Evolutionary conservation across 768 basidiomycete species (phyloP).

Genomic region (Termitomyces sp.): DNA sequence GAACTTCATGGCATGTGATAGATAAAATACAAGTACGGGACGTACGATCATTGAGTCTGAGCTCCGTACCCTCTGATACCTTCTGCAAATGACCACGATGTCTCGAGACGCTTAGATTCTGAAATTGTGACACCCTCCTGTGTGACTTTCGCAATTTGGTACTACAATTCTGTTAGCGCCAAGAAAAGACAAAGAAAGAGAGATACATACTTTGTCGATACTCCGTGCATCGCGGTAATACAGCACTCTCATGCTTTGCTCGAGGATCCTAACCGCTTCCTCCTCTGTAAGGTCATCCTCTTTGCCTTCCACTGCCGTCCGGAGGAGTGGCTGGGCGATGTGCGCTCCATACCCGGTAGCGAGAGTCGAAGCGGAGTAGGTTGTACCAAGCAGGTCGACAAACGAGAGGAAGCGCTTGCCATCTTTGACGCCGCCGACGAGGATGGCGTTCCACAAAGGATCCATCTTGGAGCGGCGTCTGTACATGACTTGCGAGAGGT

Average conservation of each 20-base stretch:
- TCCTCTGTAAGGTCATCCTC: conserved; percentile 72
- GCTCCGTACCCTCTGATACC: conserved; percentile 87
- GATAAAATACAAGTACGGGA: conserved; percentile 8
- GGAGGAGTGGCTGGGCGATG: conserved; percentile 81
- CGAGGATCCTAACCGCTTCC: conserved; percentile 72
- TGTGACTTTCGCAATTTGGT: conserved; percentile 91
- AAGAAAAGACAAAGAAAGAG: not conserved
- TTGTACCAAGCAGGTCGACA: conserved; percentile 95
- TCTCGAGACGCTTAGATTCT: conserved; percentile 68
- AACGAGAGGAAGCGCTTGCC: conserved; percentile 84
- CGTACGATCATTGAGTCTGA: conserved; percentile 65
- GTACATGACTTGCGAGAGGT: conserved; percentile 89
- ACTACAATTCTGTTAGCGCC: conserved; percentile 40
- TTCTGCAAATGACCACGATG: conserved; percentile 91
- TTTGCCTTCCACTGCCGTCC: conserved; percentile 83
- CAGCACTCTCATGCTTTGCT: conserved; percentile 86
- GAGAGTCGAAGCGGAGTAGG: conserved; percentile 20
- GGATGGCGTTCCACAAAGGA: conserved; percentile 91
- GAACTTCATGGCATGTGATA: not conserved
- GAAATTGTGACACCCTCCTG: conserved; percentile 72
- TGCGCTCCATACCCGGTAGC: conserved; percentile 33
- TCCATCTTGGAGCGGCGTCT: conserved; percentile 80
- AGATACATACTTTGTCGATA: conserved; percentile 73
- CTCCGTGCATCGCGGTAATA: conserved; percentile 96
- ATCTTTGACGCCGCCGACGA: conserved; percentile 90